Conservation (phyloP, 2,329 filamentous ascomycete genomes). For the Samsoniella hepiali region DNA sequence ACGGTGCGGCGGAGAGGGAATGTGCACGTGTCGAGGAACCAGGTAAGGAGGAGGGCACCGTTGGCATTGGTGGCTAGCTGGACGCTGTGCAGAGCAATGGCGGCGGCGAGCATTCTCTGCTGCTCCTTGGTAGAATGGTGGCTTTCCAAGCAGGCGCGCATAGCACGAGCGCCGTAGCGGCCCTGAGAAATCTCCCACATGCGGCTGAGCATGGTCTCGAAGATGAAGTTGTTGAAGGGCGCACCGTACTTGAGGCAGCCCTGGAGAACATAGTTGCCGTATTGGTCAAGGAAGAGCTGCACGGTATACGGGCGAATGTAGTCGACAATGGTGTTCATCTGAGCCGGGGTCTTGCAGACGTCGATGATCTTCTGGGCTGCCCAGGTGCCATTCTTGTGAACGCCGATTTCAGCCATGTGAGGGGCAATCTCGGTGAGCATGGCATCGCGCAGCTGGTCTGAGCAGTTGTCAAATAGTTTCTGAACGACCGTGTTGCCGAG, state of each 20-base stretch:
- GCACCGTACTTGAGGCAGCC: slow-evolving; percentile 89
- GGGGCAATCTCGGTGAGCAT: slow-evolving; percentile 88
- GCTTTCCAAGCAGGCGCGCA: slow-evolving; percentile 94
- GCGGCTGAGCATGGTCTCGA: slow-evolving; percentile 90
- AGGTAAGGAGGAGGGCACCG: slow-evolving; percentile 87
- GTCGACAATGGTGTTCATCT: slow-evolving; percentile 83
- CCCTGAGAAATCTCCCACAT: slow-evolving; percentile 95
- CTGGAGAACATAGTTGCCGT: slow-evolving; percentile 97
- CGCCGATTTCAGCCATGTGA: slow-evolving; percentile 91
- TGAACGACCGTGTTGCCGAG: slow-evolving; percentile 99
- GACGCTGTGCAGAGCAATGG: slow-evolving; percentile 94
- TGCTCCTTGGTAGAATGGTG: slow-evolving; percentile 94
- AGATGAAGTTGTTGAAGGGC: slow-evolving; percentile 93
- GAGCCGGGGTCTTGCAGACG: slow-evolving; percentile 77
- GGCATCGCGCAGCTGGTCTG: slow-evolving; percentile 81
- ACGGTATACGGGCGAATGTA: slow-evolving; percentile 82
- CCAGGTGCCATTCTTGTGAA: slow-evolving; percentile 99
- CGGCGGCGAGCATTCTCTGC: slow-evolving; percentile 88
- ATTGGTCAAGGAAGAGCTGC: slow-evolving; percentile 93
- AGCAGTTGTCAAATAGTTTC: slow-evolving; percentile 96
- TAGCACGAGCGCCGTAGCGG: slow-evolving; percentile 89
- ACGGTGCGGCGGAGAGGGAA: slow-evolving; percentile 90
- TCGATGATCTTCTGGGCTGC: slow-evolving; percentile 99
- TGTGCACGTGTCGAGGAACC: slow-evolving; percentile 97
- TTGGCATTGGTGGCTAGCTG: slow-evolving; percentile 96